Evolutionary conservation across 2,329 filamentous ascomycete species (phyloP), one percentile per base, ranked within the genome.

Genomic region (Fusarium duplospermum): DNA sequence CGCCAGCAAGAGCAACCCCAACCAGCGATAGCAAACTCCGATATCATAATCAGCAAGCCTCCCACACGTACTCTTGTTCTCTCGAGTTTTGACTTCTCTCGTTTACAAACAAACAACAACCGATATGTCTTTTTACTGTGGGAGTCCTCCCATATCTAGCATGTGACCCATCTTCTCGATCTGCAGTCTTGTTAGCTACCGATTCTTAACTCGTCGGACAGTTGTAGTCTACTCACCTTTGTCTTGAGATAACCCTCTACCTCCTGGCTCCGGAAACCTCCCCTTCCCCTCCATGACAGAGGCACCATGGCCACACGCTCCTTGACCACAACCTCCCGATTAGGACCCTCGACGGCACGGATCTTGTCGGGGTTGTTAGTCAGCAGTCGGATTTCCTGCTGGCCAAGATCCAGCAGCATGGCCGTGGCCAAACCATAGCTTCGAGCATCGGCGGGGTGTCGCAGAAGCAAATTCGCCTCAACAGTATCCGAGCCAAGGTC

Each of bases 291-390:
- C 96, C 96, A 99, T 11, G 94, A 95, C 70, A 98, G 82, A 4
- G 96, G 96, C 67, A 99, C 92, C 96, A 99, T 99, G 2, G 95
- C 92, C 14, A 99, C 95, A 54, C 96, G 86, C 83, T 98, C 96
- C 75, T 89, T 93, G 3, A 99, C 96, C 10, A 93, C 88, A 14
- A 99, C 88, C 84, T 99, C 96, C 13, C 95, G 87, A 74, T 94
- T 94, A 0, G 95, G 95, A 0, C 96, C 96, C 82, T 99, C 96
- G 1, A 99, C 93, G 0, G 96, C 96, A 18, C 94, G 88, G 47
- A 99, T 94, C 86, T 99, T 99, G 78, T 99, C 96, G 0, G 96
- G 96, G 79, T 99, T 99, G 82, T 99, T 99, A 11, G 96, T 99
- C 77, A 99, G 85, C 60, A 99, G 85, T 38, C 94, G 88, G 62